Base-by-base conservation (phyloP, 2,329 filamentous ascomycete genomes). In the Gaeumannomyces sp. region DNA sequence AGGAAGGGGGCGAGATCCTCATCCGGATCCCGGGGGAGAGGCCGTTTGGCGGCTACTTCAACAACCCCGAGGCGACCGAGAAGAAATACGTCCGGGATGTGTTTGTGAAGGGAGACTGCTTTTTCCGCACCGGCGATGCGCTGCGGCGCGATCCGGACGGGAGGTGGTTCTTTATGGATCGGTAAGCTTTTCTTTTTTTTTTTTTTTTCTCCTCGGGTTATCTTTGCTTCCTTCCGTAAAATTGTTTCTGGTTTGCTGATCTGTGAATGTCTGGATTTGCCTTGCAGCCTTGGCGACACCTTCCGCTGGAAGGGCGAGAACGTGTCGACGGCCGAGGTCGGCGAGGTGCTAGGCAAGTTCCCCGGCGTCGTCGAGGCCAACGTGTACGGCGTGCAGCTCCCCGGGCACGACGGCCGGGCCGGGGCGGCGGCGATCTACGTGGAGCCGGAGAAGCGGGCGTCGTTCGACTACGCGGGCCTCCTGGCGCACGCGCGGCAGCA, bases 271-370 rank as follows among this genome's bases (percentile, higher is more conserved):
- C 14, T 29, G 16, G 2, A 4, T 31, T 13, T 56, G 58, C 60
- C 22, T 31, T 8, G 6, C 59, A 74, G 87, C 5, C 80, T 91
- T 1, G 89, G 89, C 1, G 89, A 92, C 73, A 92, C 89, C 0
- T 92, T 88, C 75, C 82, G 89, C 61, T 92, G 89, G 89, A 92
- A 96, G 78, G 88, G 87, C 62, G 91, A 93, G 75, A 94, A 94
- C 70, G 89, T 93, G 0, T 92, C 89, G 2, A 93, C 91, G 0
- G 87, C 85, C 64, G 92, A 96, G 75, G 93, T 96, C 35, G 85
- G 89, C 45, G 86, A 93, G 73, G 85, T 87, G 0, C 76, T 96
- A 0, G 89, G 90, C 27, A 77, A 80, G 1, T 89, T 92, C 71
- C 80, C 87, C 0, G 79, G 80, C 1, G 81, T 96, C 22, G 79